Conservation (phyloP, 2,329 filamentous ascomycete species). For the Macrophomina tecta region DNA sequence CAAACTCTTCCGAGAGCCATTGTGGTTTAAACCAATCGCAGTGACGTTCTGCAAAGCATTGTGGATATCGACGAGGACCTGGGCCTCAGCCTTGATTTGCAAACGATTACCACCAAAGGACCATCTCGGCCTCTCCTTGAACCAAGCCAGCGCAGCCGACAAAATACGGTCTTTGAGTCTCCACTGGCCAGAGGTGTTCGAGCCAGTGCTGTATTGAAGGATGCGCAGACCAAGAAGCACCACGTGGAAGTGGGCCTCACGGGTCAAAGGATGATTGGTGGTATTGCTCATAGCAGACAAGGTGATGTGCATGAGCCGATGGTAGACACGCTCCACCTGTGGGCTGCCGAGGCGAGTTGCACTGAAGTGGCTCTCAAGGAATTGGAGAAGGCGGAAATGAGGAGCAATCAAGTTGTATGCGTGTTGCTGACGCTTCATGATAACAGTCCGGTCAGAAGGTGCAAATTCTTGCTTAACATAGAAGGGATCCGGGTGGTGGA, state of each 20-base stretch:
- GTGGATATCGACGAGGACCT: slow-evolving; percentile 77
- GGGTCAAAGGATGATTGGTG: slow-evolving; percentile 80
- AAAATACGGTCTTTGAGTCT: slow-evolving; percentile 87
- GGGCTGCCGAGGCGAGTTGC: slow-evolving; percentile 84
- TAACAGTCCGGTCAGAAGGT: slow-evolving; percentile 78
- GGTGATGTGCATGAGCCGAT: slow-evolving; percentile 79
- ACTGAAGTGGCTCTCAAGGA: slow-evolving; percentile 93
- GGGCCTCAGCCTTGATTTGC: slow-evolving; percentile 91
- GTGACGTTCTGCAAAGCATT: slow-evolving; percentile 68
- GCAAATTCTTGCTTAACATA: slow-evolving; percentile 91
- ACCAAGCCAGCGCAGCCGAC: slow-evolving; percentile 88
- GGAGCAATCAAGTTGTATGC: slow-evolving; percentile 85
- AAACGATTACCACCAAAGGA: slow-evolving; percentile 94
- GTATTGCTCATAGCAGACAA: slow-evolving; percentile 74
- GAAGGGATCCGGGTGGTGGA: slow-evolving; percentile 74
- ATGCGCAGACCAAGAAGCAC: slow-evolving; percentile 82
- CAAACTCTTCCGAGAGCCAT: slow-evolving; percentile 67
- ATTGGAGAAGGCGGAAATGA: slow-evolving; percentile 83
- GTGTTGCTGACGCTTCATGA: slow-evolving; percentile 76
- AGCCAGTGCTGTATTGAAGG: slow-evolving; percentile 70
- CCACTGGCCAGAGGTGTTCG: slow-evolving; percentile 73
- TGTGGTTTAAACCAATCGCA: slow-evolving; percentile 58
- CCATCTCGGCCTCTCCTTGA: slow-evolving; percentile 69
- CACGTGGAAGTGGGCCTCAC: slow-evolving; percentile 91
- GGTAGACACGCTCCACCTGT: slow-evolving; percentile 81